Conservation (phyloP, 345 rosid species). For the Jatropha curcas region DNA sequence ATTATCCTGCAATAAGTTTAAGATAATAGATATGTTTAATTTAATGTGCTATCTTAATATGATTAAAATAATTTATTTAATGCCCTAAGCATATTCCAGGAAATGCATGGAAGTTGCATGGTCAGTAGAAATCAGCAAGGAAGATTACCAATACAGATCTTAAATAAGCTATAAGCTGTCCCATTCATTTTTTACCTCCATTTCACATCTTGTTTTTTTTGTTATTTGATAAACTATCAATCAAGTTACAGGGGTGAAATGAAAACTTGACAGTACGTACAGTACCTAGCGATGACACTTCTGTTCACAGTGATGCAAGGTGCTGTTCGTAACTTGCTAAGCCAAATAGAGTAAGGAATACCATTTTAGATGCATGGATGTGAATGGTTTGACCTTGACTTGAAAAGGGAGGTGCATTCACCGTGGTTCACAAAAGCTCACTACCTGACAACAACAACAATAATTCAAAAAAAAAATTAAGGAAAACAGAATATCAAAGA, state of each 20-base stretch:
- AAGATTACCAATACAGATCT: not conserved
- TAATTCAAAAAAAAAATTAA: no score
- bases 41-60: not conserved
- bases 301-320: not conserved
- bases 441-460: not conserved
- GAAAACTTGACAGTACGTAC: not conserved
- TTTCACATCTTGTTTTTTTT: not conserved
- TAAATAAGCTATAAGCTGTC: not conserved
- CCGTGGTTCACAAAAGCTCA: not conserved
- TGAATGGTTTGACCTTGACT: not conserved
- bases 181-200: not conserved
- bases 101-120: not conserved
- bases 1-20: no score
- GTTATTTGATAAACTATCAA: no score
- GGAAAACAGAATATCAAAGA: not conserved
- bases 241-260: not conserved
- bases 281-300: not conserved
- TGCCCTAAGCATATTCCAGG: not conserved
- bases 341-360: not conserved
- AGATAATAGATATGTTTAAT: no score
- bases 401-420: not conserved
- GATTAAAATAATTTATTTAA: no score
- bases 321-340: not conserved
- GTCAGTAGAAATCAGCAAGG: no score
- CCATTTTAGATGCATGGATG: not conserved